Evolutionary conservation across 2,329 filamentous ascomycete species (phyloP).

Genomic region (Exophiala oligosperma): DNA sequence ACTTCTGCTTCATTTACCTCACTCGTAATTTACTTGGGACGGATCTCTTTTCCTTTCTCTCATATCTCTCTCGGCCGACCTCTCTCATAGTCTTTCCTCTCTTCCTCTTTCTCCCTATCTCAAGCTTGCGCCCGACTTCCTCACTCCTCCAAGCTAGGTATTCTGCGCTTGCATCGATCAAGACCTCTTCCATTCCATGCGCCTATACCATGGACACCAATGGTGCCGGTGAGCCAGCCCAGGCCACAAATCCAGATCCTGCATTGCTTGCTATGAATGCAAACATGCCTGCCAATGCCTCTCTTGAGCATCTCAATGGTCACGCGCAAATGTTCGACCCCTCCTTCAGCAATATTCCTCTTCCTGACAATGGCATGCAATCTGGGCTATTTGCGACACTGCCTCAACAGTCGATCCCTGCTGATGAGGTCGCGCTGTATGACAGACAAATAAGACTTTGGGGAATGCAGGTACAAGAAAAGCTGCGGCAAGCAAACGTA

Average conservation of each 20-base stretch:
- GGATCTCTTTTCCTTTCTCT: neutral
- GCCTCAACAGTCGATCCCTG: conserved; percentile 23
- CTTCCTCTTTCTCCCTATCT: neutral
- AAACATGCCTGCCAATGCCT: conserved; percentile 5
- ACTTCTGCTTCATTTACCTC: neutral
- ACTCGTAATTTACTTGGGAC: too few species aligned
- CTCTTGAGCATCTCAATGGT: conserved; percentile 11
- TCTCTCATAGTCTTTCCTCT: neutral
- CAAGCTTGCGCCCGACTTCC: neutral
- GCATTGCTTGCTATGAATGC: neutral
- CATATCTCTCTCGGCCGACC: neutral
- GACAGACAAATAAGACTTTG: conserved; percentile 96
- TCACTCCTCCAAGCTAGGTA: too few species aligned
- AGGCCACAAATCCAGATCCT: conserved; percentile 1
- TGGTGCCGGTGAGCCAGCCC: conserved; percentile 5
- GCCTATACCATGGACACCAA: conserved; percentile 13
- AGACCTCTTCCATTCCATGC: neutral
- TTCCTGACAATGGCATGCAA: conserved; percentile 14
- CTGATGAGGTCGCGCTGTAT: conserved; percentile 95
- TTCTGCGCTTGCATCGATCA: neutral
- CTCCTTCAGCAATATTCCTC: conserved; percentile 9
- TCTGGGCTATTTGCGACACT: conserved; percentile 15
- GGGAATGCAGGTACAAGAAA: conserved; percentile 92
- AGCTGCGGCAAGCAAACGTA: conserved; percentile 84
- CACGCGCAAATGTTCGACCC: conserved; percentile 9